A percentile compares a stretch with the other conserved stretches of the same genome.
Evolutionary conservation across 768 basidiomycete genomes (phyloP).

Genomic region (Dacryopinax spathularia): DNA sequence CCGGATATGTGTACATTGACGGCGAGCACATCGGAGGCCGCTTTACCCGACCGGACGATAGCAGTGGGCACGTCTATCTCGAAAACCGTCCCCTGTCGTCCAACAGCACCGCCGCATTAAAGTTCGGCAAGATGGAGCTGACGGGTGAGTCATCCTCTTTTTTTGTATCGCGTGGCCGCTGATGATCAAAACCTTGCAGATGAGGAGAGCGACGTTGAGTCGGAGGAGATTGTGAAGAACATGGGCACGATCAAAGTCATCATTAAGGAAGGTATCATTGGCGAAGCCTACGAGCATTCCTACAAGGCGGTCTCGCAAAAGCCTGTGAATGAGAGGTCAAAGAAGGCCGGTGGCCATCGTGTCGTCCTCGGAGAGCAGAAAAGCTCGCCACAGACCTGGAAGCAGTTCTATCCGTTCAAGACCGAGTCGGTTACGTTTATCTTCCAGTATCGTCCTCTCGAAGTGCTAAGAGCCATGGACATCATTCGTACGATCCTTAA

Average conservation of each 20-base stretch:
- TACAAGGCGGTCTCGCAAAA: background rate
- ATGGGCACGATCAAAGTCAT: background rate
- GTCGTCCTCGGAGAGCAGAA: background rate
- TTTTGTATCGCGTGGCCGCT: background rate
- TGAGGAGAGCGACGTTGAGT: background rate
- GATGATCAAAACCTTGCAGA: background rate
- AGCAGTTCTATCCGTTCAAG: background rate
- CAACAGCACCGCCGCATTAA: background rate
- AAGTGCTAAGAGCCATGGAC: background rate
- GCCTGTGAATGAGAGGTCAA: background rate
- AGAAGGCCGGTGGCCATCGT: background rate
- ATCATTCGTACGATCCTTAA: background rate
- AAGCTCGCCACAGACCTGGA: background rate
- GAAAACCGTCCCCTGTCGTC: background rate
- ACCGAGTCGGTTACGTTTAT: background rate
- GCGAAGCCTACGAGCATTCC: background rate
- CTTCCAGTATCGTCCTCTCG: background rate
- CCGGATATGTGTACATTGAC: background rate
- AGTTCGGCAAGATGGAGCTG: background rate
- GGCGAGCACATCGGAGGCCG: background rate
- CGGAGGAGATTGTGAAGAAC: background rate
- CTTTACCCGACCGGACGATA: background rate
- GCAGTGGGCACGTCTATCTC: background rate
- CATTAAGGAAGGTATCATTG: background rate
- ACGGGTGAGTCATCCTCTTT: background rate